These are phyloP conservation scores for Sarocladium strictum DNA, from an alignment of 2,329 filamentous ascomycete genomes.

Conservation along the genomic window DNA sequence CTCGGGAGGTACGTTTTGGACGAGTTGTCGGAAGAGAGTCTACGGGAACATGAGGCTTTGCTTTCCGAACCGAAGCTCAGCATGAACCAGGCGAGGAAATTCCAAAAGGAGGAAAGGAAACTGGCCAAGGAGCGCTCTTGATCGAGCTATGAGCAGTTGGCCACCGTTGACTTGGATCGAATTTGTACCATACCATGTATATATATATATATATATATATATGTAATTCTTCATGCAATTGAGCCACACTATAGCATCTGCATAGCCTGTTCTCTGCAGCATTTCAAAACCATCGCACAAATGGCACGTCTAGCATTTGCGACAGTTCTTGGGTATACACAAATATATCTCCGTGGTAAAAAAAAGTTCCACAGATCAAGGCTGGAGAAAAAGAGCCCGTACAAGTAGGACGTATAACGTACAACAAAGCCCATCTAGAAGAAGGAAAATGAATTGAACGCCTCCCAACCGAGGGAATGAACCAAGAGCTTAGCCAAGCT, in stretches of 20 bases:
- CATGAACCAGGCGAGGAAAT: slow-evolving; percentile 63
- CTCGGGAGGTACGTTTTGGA: slow-evolving; percentile 78
- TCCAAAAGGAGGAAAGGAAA: slow-evolving; percentile 53
- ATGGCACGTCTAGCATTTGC: background rate
- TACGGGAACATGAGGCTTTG: slow-evolving; percentile 43
- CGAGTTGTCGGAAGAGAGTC: slow-evolving; percentile 56
- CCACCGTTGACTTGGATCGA: too few relatives aligned
- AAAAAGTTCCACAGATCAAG: too few relatives aligned
- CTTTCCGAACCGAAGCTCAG: slow-evolving; percentile 47
- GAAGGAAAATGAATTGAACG: background rate
- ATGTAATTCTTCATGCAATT: too few relatives aligned
- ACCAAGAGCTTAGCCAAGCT: background rate
- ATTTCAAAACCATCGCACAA: background rate
- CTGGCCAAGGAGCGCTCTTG: slow-evolving; percentile 26
- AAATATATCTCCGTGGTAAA: too few relatives aligned
- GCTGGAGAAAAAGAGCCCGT: too few relatives aligned
- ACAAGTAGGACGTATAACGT: background rate
- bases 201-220: too few relatives aligned
- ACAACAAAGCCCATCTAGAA: background rate
- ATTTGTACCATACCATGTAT: background rate
- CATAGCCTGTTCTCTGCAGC: too few relatives aligned
- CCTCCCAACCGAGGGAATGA: background rate
- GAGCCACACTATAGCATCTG: too few relatives aligned
- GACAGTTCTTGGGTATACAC: background rate
- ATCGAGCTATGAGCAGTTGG: too few relatives aligned